Evolutionary conservation across 768 basidiomycete species (phyloP).

Genomic region (Mycena latifolia): DNA sequence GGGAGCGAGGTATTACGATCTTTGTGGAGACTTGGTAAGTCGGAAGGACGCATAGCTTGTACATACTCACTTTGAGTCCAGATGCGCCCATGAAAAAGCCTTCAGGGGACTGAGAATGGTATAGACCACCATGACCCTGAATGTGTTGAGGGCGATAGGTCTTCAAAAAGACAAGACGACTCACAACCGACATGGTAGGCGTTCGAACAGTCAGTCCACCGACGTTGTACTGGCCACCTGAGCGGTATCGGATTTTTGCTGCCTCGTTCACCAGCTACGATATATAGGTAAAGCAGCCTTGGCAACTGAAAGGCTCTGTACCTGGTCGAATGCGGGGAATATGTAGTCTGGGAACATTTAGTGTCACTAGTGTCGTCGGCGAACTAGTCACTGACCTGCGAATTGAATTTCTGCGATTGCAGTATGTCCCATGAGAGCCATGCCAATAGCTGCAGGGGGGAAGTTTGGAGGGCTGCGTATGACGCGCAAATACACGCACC

Average conservation of each 20-base stretch:
- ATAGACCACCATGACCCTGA: conserved; percentile 87
- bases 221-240: conserved; percentile 86
- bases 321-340: conserved; percentile 95
- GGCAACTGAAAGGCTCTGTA: conserved; percentile 39
- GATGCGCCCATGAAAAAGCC: conserved; percentile 94
- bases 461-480: background rate
- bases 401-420: conserved; percentile 96
- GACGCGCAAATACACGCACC: conserved; percentile 49
- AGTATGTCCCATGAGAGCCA: conserved; percentile 94
- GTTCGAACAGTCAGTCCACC: conserved; percentile 86
- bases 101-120: conserved; percentile 96
- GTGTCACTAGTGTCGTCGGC: background rate
- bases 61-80: conserved; percentile 81
- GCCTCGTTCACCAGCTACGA: conserved; percentile 92
- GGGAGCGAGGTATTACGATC: conserved; percentile 94
- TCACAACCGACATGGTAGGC: conserved; percentile 90
- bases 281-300: conserved; percentile 9
- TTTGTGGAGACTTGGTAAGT: conserved; percentile 36
- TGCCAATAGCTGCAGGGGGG: conserved; percentile 63
- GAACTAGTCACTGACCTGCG: conserved; percentile 50
- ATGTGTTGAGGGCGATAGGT: conserved; percentile 8
- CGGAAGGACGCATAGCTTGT: background rate
- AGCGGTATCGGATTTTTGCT: conserved; percentile 92
- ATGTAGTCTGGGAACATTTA: conserved; percentile 71
- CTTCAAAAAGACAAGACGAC: conserved; percentile 33